A percentile compares a stretch with the other conserved stretches of the same genome.
Conservation (phyloP, 2,329 filamentous ascomycete species). For the Aspergillus brasiliensis region DNA sequence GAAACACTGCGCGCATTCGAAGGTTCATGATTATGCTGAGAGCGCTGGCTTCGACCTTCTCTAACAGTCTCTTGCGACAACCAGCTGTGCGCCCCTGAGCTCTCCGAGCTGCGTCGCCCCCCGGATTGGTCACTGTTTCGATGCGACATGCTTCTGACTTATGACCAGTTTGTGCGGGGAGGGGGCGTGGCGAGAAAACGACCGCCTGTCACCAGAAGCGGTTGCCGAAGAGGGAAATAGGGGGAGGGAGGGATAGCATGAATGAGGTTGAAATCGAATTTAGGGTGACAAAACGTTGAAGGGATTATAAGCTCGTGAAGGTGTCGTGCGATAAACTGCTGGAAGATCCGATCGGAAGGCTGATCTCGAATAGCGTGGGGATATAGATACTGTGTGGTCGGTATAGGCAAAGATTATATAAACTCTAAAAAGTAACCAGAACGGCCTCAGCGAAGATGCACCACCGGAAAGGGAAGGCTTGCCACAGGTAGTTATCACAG, state of each 20-base stretch:
- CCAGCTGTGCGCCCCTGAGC: constrained; percentile 42
- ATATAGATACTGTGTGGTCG: constrained; percentile 5
- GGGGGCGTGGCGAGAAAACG: background rate
- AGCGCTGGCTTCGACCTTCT: constrained; percentile 27
- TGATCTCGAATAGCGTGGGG: constrained; percentile 1
- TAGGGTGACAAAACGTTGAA: background rate
- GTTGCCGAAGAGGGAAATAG: constrained; percentile 6
- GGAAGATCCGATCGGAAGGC: background rate
- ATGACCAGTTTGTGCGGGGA: constrained; percentile 11
- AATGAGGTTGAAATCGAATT: background rate
- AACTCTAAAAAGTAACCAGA: background rate
- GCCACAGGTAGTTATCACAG: constrained; percentile 6
- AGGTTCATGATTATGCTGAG: constrained; percentile 23
- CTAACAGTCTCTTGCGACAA: constrained; percentile 44
- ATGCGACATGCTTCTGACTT: constrained; percentile 34
- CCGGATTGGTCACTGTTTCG: constrained; percentile 35
- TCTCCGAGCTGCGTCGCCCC: constrained; percentile 44
- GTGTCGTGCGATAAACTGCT: background rate
- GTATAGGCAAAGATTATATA: constrained; percentile 3
- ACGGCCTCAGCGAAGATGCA: background rate
- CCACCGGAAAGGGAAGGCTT: background rate
- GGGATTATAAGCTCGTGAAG: background rate
- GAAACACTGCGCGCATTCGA: constrained; percentile 31
- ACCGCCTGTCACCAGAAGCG: constrained; percentile 18
- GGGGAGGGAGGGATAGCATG: constrained; percentile 5